Base-by-base conservation (phyloP, 768 basidiomycete species). In the Hericium alpestre region DNA sequence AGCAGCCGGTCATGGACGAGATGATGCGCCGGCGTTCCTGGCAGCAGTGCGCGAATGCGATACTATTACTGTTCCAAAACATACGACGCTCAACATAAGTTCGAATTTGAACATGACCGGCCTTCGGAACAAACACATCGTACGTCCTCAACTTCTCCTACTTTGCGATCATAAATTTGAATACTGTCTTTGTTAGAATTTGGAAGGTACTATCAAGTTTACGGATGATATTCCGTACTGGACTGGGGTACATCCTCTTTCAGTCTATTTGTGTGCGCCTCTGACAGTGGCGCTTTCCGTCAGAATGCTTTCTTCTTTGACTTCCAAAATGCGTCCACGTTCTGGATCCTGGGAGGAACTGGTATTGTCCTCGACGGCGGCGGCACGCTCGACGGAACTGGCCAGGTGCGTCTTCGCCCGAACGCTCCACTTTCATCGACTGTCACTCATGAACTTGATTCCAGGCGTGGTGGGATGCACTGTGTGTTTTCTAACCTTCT, bases 301-400 rank as follows among this genome's bases (percentile, higher is more conserved):
- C 51, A 79, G 75, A 80, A 81, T 59, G 78, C 67, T 5, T 80
- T 81, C 64, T 72, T 71, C 54, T 76, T 81, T 55, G 68, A 75
- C 15, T 82, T 79, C 69, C 80, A 81, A 63, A 76, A 72, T 0
- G 78, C 79, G 61, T 65, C 76, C 23, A 75, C 79, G 4, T 80
- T 79, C 63, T 84, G 80, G 80, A 67, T 80, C 4, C 65, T 81
- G 2, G 79, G 79, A 27, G 80, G 80, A 5, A 66, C 71, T 32
- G 76, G 79, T 57, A 70, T 80, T 41, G 37, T 68, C 8, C 63
- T 81, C 20, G 75, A 78, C 55, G 83, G 84, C 7, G 82, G 83
- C 38, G 84, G 84, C 11, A 82, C 80, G 2, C 71, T 87, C 16
- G 82, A 84, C 64, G 84, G 83, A 16, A 74, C 77, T 37, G 84